Evolutionary conservation across 352 stramenopile species (phyloP), one percentile per base, ranked within the genome.

Genomic region (Halophytophthora batemanensis): DNA sequence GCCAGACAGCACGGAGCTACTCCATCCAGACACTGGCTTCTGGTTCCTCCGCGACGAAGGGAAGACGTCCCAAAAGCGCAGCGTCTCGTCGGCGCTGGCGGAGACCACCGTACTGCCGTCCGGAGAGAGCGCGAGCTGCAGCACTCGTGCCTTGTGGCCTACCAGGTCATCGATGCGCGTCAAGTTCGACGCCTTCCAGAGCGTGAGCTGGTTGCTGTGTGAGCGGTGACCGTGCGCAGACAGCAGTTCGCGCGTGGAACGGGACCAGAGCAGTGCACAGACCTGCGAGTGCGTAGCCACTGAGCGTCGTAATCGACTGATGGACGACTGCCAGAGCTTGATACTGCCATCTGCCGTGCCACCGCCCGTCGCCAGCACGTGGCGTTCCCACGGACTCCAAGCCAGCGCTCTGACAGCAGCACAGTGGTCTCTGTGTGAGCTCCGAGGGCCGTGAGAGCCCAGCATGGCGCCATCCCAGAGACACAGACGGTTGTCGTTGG

Each of bases 171-270:
- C 90, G 29, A 98, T 74, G 45, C 87, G 86, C 7, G 76, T 70
- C 94, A 99, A 96, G 22, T 66, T 90, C 17, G 93, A 93, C 67
- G 98, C 98, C 56, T 96, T 96, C 96, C 95, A 99, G 19, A 98
- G 66, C 48, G 80, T 93, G 14, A 99, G 66, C 63, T 98, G 83
- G 69, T 98, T 98, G 6, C 10, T 19, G 39, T 95, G 64, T 29
- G 84, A 83, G 3, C 39, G 28, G 65, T 96, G 98, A 21, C 94
- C 95, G 69, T 99, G 96, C 52, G 85, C 95, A n/a, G 90, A 98
- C 10, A 98, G 63, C 37, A 99, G 82, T 63, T 97, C 85, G 40
- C 79, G 81, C 34, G 95, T 80, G 19, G 81, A 76, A 21, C 74
- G 85, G 43, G 80, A 91, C 87, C 88, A 97, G 36, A 91, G 59